Percentiles rank a stretch among this genome's conserved stretches.
These are phyloP conservation scores for Zymoseptoria passerinii DNA, from an alignment of 2,329 filamentous ascomycete genomes.

Conservation along the genomic window DNA sequence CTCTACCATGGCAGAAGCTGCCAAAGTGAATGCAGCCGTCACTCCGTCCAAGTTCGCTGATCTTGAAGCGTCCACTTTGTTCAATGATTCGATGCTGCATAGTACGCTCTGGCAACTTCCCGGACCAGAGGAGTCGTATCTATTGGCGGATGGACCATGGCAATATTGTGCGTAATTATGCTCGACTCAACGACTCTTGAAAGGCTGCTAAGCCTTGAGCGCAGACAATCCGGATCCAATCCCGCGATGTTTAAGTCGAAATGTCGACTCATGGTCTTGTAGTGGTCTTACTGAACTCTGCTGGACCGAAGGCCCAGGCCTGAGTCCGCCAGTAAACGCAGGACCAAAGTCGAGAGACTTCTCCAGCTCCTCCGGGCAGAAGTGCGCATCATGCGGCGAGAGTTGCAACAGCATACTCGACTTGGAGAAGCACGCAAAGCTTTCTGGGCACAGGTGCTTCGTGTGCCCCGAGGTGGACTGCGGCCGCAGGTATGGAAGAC, in stretches of 20 bases:
- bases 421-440: slow-evolving; percentile 10
- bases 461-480: slow-evolving; percentile 5
- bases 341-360: background rate
- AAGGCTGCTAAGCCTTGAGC: background rate
- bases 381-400: background rate
- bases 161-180: background rate
- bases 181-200: background rate
- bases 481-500: slow-evolving; percentile 5
- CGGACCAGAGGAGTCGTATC: background rate
- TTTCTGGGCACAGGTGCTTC: slow-evolving; percentile 5
- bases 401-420: slow-evolving; percentile 1
- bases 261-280: background rate
- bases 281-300: background rate
- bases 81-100: background rate
- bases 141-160: background rate
- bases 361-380: background rate
- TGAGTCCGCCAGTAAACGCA: background rate
- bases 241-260: background rate
- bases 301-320: background rate
- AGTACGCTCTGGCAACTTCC: background rate
- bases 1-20: background rate
- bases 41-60: background rate
- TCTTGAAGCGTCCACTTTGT: background rate
- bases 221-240: background rate
- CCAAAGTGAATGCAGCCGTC: background rate